These are phyloP conservation scores for Mucor saturninus DNA, from an alignment of 371 early-diverging fungal species.

Conservation along the genomic window DNA sequence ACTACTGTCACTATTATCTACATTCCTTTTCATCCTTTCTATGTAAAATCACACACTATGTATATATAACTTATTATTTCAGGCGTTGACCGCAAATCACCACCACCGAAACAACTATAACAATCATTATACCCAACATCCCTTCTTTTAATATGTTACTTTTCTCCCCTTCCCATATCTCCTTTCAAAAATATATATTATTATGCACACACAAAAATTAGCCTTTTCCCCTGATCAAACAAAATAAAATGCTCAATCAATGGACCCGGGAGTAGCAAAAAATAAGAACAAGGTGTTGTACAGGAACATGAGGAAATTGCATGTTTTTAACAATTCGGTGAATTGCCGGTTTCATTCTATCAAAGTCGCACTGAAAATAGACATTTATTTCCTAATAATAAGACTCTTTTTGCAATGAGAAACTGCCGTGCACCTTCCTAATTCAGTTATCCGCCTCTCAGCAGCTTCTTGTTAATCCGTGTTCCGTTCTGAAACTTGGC, in stretches of 20 bases:
- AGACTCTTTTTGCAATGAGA: background rate
- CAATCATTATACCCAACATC: conserved; percentile 2
- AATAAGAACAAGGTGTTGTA: conserved; percentile 4
- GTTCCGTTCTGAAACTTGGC: background rate
- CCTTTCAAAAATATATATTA: conserved; percentile 10
- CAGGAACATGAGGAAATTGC: conserved; percentile 21
- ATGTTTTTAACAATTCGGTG: background rate
- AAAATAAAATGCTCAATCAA: background rate
- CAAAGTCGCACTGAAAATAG: background rate
- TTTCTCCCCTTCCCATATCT: conserved; percentile 1
- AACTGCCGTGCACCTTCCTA: conserved; percentile 1
- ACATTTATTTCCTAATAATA: conserved; percentile 2
- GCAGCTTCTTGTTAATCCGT: background rate
- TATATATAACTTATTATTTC: conserved; percentile 7
- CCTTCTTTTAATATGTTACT: background rate
- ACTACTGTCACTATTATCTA: background rate
- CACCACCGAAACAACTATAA: background rate
- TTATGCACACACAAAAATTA: background rate
- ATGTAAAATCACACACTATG: conserved; percentile 15
- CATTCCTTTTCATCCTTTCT: background rate
- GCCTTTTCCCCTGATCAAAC: background rate
- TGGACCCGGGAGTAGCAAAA: background rate
- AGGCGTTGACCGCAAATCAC: conserved; percentile 11
- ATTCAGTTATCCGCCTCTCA: too few species aligned
- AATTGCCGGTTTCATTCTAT: background rate